Evolutionary conservation across 1,139 yeast species (phyloP).

Genomic region (Yamadazyma mexicana): DNA sequence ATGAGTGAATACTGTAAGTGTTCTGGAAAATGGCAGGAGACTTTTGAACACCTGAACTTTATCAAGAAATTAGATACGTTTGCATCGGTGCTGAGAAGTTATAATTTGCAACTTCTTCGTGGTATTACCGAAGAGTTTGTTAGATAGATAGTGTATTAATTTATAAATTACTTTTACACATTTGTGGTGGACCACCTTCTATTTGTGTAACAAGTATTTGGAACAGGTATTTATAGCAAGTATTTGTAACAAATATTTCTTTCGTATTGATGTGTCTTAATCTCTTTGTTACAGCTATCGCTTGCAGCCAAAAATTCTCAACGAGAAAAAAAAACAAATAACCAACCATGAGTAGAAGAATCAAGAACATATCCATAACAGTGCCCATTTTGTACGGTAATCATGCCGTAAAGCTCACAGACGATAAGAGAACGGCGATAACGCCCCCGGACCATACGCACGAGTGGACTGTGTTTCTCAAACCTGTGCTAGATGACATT

Average conservation of each 20-base stretch:
- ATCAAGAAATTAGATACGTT: slow-evolving; percentile 48
- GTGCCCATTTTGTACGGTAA: slow-evolving; percentile 90
- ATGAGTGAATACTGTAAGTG: slow-evolving; percentile 80
- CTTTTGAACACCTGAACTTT: slow-evolving; percentile 48
- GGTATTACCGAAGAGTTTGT: slow-evolving; percentile 41
- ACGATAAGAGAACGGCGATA: slow-evolving; percentile 58
- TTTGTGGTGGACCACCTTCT: no score
- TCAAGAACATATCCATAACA: slow-evolving; percentile 72
- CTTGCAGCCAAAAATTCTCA: background rate
- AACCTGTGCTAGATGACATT: slow-evolving; percentile 73
- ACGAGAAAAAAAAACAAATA: slow-evolving; percentile 18
- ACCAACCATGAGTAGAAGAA: slow-evolving; percentile 31
- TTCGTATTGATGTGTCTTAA: no score
- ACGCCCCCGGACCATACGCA: slow-evolving; percentile 94
- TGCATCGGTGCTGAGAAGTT: slow-evolving; percentile 58
- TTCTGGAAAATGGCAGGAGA: slow-evolving; percentile 81
- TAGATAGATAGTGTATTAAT: background rate
- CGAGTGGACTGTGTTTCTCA: slow-evolving; percentile 89
- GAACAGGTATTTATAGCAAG: no score
- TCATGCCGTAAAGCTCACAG: slow-evolving; percentile 70
- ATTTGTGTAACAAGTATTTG: no score
- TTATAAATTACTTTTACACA: no score
- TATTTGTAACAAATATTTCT: no score
- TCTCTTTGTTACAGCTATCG: no score
- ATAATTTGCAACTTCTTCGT: slow-evolving; percentile 58